Evolutionary conservation across 352 stramenopile species (phyloP).

Genomic region (Thalassiosira mediterranea): DNA sequence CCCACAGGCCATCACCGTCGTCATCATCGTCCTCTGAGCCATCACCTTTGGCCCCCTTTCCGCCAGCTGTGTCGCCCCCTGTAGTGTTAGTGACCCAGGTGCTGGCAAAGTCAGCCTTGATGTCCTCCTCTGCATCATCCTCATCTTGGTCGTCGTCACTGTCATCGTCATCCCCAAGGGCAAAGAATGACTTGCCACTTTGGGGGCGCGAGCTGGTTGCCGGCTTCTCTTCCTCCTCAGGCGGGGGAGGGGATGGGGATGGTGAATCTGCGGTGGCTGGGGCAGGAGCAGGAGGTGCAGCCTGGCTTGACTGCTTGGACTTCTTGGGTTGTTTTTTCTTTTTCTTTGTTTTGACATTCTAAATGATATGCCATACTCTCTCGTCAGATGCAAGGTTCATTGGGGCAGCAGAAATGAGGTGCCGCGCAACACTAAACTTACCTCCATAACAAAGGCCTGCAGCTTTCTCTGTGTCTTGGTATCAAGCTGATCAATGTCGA

Average conservation of each 20-base stretch:
- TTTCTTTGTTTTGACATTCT: conserved; percentile 62
- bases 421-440: conserved; percentile 41
- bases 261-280: conserved; percentile 32
- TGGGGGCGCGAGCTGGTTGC: conserved; percentile 6
- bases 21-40: conserved; percentile 52
- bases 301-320: conserved; percentile 12
- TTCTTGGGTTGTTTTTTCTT: conserved; percentile 50
- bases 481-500: conserved; percentile 79
- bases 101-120: conserved; percentile 43
- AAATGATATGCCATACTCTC: background rate
- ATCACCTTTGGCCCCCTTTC: conserved; percentile 56
- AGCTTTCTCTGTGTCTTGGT: conserved; percentile 74
- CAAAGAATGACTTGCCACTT: conserved; percentile 67
- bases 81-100: conserved; percentile 52
- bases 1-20: conserved; percentile 75
- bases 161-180: conserved; percentile 72
- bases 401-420: background rate
- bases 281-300: conserved; percentile 18
- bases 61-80: conserved; percentile 33
- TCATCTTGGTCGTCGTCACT: conserved; percentile 37
- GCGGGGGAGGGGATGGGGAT: conserved; percentile 26
- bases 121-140: conserved; percentile 40
- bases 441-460: conserved; percentile 71
- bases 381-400: too few relatives aligned
- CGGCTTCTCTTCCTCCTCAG: conserved; percentile 40